These are phyloP conservation scores for Russula earlei DNA, from an alignment of 768 basidiomycete species.

Conservation along the genomic window DNA sequence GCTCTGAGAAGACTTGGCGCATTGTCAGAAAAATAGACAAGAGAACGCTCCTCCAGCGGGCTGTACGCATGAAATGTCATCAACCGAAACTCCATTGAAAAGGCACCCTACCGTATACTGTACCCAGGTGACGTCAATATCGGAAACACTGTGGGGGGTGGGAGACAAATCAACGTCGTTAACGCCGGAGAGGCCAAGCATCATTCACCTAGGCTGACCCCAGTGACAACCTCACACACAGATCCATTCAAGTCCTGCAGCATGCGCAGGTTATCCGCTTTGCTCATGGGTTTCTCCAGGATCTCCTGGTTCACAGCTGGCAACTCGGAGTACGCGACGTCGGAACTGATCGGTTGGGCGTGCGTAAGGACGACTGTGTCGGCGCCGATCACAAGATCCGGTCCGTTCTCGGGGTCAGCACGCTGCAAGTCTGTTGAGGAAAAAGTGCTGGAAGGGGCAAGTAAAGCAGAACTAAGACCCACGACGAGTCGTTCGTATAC, in stretches of 20 bases:
- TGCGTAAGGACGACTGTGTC: constrained; percentile 94
- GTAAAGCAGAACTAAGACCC: constrained; percentile 21
- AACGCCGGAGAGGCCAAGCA: background rate
- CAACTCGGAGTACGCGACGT: constrained; percentile 44
- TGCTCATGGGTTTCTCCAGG: constrained; percentile 77
- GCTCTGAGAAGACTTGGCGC: constrained; percentile 51
- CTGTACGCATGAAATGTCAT: constrained; percentile 29
- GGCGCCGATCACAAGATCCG: constrained; percentile 78
- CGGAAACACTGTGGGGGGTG: constrained; percentile 47
- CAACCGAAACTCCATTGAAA: background rate
- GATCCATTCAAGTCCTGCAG: constrained; percentile 78
- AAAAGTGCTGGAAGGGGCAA: background rate
- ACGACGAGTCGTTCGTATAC: constrained; percentile 81
- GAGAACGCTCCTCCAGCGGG: constrained; percentile 72
- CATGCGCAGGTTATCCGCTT: constrained; percentile 81
- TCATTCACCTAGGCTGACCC: constrained; percentile 65
- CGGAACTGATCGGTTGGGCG: constrained; percentile 49
- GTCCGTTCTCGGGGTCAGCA: constrained; percentile 54
- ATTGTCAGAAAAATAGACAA: constrained; percentile 70
- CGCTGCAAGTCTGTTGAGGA: constrained; percentile 25
- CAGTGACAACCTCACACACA: constrained; percentile 88
- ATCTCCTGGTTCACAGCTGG: constrained; percentile 55
- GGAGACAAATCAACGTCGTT: background rate
- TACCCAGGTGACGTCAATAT: constrained; percentile 71
- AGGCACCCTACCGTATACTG: constrained; percentile 43